A percentile compares a stretch with the other conserved stretches of the same genome.
Conservation (phyloP, 768 basidiomycete species). For the Clathrus columnatus region DNA sequence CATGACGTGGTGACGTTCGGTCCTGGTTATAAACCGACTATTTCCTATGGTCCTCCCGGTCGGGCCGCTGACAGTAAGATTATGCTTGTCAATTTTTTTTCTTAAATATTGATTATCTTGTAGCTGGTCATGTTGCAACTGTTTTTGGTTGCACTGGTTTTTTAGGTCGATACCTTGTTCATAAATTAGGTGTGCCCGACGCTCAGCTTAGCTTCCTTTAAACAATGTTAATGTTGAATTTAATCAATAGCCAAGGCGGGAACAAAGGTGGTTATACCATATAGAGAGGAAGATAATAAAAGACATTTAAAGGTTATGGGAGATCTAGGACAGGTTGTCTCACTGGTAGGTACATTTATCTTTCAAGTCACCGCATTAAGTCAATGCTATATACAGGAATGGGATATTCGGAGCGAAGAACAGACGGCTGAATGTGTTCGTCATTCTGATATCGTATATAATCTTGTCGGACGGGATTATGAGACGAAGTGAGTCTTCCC, state of each 20-base stretch:
- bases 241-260: constrained; percentile 65
- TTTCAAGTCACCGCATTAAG: not conserved
- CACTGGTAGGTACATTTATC: constrained; percentile 53
- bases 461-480: constrained; percentile 88
- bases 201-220: not conserved
- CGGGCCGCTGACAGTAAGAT: constrained; percentile 60
- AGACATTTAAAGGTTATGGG: constrained; percentile 88
- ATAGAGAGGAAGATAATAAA: constrained; percentile 90
- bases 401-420: constrained; percentile 84
- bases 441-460: constrained; percentile 95
- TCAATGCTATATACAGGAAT: constrained; percentile 57
- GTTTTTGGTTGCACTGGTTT: constrained; percentile 98
- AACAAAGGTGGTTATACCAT: constrained; percentile 89
- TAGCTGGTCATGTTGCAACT: constrained; percentile 79
- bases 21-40: constrained; percentile 52
- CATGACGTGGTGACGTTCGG: constrained; percentile 57
- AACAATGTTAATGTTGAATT: not conserved
- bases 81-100: not conserved
- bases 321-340: constrained; percentile 92
- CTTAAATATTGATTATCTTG: not conserved
- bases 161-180: constrained; percentile 86
- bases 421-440: constrained; percentile 91
- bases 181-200: constrained; percentile 70
- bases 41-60: constrained; percentile 71
- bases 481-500: constrained; percentile 73